phyloP scores from a whole-genome alignment of 2,329 filamentous ascomycete genomes.

The Cercospora brassicicola region DNA sequence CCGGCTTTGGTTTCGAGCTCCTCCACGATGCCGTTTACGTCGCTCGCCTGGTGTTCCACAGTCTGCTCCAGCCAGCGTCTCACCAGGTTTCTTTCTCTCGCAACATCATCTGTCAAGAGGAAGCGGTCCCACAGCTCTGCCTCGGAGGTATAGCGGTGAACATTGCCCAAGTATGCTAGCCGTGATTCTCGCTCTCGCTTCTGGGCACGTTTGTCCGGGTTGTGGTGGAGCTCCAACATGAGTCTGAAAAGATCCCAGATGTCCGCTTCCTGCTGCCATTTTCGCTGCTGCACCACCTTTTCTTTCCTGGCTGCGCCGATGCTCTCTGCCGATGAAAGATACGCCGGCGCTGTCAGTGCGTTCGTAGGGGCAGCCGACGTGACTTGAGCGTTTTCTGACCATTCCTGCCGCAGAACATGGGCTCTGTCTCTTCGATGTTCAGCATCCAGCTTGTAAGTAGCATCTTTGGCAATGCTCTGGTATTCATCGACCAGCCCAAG shows the following conservation, averaged over 20 bases:
- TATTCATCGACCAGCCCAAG: conserved; percentile 58
- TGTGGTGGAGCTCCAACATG: conserved; percentile 66
- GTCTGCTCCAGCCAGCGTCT: conserved; percentile 84
- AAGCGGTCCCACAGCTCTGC: conserved; percentile 71
- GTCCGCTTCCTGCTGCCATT: conserved; percentile 79
- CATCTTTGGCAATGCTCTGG: conserved; percentile 54
- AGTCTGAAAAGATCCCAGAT: conserved; percentile 85
- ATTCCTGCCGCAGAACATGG: conserved; percentile 45
- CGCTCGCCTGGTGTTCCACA: conserved; percentile 65
- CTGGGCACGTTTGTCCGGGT: conserved; percentile 41
- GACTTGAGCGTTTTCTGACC: conserved; percentile 22
- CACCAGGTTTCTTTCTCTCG: conserved; percentile 75
- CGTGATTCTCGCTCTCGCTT: conserved; percentile 38
- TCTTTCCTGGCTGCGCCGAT: conserved; percentile 34
- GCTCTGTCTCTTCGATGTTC: conserved; percentile 41
- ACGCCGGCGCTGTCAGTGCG: conserved; percentile 21
- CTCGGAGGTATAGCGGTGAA: conserved; percentile 58
- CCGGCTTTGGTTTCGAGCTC: conserved; percentile 68
- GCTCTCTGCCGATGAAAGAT: conserved; percentile 8
- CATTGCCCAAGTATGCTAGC: conserved; percentile 37
- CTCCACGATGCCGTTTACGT: conserved; percentile 72
- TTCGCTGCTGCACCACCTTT: conserved; percentile 55
- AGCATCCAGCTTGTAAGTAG: conserved; percentile 49
- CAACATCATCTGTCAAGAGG: conserved; percentile 68
- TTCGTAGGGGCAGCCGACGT: conserved; percentile 14